phyloP scores from a whole-genome alignment of 352 stramenopile species.

The Phytophthora sp. region DNA sequence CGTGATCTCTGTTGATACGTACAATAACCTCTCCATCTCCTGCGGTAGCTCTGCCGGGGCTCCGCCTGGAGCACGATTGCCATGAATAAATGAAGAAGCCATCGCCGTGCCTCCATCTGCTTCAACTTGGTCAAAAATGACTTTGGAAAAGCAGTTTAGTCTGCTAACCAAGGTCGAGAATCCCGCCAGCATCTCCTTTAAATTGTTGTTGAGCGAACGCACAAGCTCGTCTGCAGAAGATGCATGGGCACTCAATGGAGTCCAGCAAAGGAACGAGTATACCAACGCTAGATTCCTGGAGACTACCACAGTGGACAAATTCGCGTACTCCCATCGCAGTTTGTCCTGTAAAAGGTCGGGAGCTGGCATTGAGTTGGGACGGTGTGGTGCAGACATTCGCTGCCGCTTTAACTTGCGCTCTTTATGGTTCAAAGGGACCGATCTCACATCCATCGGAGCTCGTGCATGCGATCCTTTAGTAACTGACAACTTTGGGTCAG shows the following conservation, averaged over 20 bases:
- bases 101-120: background rate
- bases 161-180: constrained; percentile 33
- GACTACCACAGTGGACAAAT: constrained; percentile 33
- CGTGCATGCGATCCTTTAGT: background rate
- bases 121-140: constrained; percentile 41
- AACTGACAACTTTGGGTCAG: background rate
- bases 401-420: background rate
- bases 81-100: background rate
- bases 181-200: constrained; percentile 41
- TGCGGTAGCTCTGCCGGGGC: constrained; percentile 20
- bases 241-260: constrained; percentile 51
- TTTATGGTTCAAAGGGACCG: background rate
- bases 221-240: constrained; percentile 56
- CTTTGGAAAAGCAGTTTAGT: constrained; percentile 58
- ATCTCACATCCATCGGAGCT: constrained; percentile 50
- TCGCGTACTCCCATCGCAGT: constrained; percentile 24
- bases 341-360: constrained; percentile 12
- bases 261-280: constrained; percentile 54
- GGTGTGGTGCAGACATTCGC: constrained; percentile 5
- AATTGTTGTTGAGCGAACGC: constrained; percentile 41
- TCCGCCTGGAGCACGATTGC: background rate
- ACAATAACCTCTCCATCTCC: constrained; percentile 45
- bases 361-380: background rate
- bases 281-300: constrained; percentile 64
- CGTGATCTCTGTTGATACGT: constrained; percentile 38